phyloP scores from a whole-genome alignment of 2,329 filamentous ascomycete species.

The Decorospora gaudefroyi region DNA sequence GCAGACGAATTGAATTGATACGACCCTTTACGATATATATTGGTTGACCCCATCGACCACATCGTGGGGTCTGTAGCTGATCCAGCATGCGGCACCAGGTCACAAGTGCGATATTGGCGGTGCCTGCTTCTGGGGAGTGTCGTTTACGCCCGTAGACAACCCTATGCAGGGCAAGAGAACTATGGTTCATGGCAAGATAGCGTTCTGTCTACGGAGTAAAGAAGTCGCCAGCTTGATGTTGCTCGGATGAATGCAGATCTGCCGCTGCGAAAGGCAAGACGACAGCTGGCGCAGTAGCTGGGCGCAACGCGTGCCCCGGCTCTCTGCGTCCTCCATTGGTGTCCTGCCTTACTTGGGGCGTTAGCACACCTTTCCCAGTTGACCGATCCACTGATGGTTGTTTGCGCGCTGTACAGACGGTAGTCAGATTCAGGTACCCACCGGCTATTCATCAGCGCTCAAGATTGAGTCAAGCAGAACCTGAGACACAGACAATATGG shows the following conservation, averaged over 20 bases:
- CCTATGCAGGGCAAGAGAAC: too few species aligned
- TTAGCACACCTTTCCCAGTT: constrained; percentile 3
- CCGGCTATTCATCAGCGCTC: constrained; percentile 16
- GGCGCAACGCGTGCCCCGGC: not conserved
- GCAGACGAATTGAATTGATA: too few species aligned
- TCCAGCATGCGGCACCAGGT: not conserved
- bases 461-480: not conserved
- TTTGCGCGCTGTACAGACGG: not conserved
- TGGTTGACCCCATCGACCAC: not conserved
- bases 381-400: constrained; percentile 6
- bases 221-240: not conserved
- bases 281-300: not conserved
- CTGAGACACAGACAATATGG: not conserved
- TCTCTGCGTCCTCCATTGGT: not conserved
- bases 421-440: constrained; percentile 19
- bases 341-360: not conserved
- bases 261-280: not conserved
- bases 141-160: too few species aligned
- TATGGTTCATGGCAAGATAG: too few species aligned
- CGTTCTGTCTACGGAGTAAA: too few species aligned
- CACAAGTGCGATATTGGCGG: not conserved
- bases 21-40: too few species aligned
- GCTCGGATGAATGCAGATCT: not conserved
- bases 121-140: not conserved
- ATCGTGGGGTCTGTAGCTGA: not conserved